phyloP scores from a whole-genome alignment of 805 yeast species.

The Yarrowia alimentaria region DNA sequence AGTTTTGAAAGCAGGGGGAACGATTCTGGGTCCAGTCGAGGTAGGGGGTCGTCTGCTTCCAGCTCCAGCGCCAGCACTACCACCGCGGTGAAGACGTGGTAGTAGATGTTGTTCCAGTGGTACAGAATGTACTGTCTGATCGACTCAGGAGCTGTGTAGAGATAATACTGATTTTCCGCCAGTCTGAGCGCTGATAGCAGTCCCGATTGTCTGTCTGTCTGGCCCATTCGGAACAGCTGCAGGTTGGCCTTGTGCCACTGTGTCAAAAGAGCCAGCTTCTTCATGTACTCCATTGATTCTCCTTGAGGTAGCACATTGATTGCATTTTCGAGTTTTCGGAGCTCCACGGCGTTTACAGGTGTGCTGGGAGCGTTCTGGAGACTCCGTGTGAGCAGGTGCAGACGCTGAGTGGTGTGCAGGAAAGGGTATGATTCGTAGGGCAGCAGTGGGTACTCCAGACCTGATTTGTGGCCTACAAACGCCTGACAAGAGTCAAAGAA shows the following conservation, averaged over 20 bases:
- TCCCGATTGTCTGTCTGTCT: background rate
- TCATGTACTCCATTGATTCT: background rate
- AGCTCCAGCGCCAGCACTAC: slow-evolving; percentile 6
- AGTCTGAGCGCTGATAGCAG: background rate
- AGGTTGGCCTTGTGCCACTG: slow-evolving; percentile 16
- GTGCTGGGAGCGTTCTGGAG: background rate
- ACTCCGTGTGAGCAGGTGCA: background rate
- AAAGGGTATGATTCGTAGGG: slow-evolving; percentile 5
- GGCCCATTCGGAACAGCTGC: background rate
- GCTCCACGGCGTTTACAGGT: slow-evolving; percentile 1
- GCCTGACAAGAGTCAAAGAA: slow-evolving; percentile 12
- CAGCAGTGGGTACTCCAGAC: slow-evolving; percentile 5
- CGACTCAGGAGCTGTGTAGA: background rate
- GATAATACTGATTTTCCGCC: slow-evolving; percentile 6
- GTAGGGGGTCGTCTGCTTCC: background rate
- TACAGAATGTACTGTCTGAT: slow-evolving; percentile 13
- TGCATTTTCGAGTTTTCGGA: background rate
- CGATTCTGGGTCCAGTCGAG: background rate
- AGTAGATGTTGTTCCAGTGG: slow-evolving; percentile 23
- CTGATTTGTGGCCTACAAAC: slow-evolving; percentile 21
- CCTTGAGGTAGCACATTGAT: slow-evolving; percentile 1
- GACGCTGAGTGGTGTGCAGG: slow-evolving; percentile 1
- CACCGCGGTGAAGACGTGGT: slow-evolving; percentile 9
- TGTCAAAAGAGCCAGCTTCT: slow-evolving; percentile 4
- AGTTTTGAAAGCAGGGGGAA: slow-evolving; percentile 13